Conservation (phyloP, 1,284 basidiomycete species). For the Phenoliferia sp. region DNA sequence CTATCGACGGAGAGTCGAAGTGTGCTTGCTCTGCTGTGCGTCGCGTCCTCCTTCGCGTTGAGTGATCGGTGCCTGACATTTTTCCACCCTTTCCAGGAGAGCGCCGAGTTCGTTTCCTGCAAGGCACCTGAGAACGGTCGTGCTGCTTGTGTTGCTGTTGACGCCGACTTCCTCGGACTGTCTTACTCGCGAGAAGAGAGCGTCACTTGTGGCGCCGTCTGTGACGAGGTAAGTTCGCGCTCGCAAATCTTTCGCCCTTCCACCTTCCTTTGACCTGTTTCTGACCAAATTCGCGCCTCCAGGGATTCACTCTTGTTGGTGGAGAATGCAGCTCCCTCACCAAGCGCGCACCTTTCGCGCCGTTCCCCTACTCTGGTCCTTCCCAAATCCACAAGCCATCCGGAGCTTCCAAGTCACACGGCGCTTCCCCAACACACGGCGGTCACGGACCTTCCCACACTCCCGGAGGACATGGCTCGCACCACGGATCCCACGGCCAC, state of each 20-base stretch:
- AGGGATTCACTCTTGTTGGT: slow-evolving; percentile 26
- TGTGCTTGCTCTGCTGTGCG: slow-evolving; percentile 28
- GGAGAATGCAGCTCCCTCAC: slow-evolving; percentile 22
- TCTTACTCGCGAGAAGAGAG: slow-evolving; percentile 9
- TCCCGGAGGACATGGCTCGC: neutral
- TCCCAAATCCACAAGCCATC: neutral
- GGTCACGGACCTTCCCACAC: neutral
- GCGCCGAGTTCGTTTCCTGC: slow-evolving; percentile 24
- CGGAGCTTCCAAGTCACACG: no score
- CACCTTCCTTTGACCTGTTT: no score
- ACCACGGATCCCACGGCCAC: neutral
- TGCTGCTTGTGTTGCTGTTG: slow-evolving; percentile 22
- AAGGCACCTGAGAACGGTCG: slow-evolving; percentile 22
- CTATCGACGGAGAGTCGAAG: slow-evolving; percentile 23
- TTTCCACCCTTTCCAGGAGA: slow-evolving; percentile 6
- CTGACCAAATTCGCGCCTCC: neutral
- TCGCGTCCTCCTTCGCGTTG: neutral
- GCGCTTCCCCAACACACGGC: neutral
- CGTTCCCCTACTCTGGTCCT: neutral
- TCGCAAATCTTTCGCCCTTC: neutral
- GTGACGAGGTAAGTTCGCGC: slow-evolving; percentile 21
- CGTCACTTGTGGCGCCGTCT: slow-evolving; percentile 20
- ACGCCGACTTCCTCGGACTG: slow-evolving; percentile 30
- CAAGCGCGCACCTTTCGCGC: slow-evolving; percentile 15
- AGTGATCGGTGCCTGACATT: neutral